Conservation (phyloP, 345 rosid genomes). For the Brassica rapa region DNA sequence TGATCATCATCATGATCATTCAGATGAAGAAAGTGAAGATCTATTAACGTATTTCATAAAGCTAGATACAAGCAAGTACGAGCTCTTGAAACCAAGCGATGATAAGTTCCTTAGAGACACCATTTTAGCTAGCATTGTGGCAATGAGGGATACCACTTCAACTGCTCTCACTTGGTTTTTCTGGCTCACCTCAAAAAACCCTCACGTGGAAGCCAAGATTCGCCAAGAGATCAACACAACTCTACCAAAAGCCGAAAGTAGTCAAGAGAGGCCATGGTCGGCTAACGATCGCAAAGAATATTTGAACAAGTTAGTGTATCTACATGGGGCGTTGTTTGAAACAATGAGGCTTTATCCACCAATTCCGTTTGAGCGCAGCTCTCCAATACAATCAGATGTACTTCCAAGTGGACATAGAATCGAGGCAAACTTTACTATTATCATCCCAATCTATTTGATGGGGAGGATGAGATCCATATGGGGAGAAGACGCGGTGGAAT, state of each 20-base stretch:
- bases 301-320: constrained; percentile 28
- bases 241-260: neutral
- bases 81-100: neutral
- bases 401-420: constrained; percentile 41
- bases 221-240: neutral
- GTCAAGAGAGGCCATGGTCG: neutral
- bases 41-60: neutral
- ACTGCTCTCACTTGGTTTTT: constrained; percentile 48
- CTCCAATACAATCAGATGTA: constrained; percentile 14
- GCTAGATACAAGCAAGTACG: constrained; percentile 6
- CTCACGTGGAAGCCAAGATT: constrained; percentile 38
- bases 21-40: constrained; percentile 22
- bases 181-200: constrained; percentile 43
- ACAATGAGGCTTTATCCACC: constrained; percentile 43
- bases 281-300: neutral
- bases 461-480: too few species aligned
- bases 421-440: neutral
- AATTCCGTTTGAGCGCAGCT: constrained; percentile 10
- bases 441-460: neutral
- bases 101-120: constrained; percentile 49
- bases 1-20: neutral
- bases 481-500: too few species aligned
- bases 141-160: constrained; percentile 39
- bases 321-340: constrained; percentile 39
- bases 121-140: constrained; percentile 42